Base-by-base conservation (phyloP, 805 yeast species). In the Ogataea pilisensis region DNA sequence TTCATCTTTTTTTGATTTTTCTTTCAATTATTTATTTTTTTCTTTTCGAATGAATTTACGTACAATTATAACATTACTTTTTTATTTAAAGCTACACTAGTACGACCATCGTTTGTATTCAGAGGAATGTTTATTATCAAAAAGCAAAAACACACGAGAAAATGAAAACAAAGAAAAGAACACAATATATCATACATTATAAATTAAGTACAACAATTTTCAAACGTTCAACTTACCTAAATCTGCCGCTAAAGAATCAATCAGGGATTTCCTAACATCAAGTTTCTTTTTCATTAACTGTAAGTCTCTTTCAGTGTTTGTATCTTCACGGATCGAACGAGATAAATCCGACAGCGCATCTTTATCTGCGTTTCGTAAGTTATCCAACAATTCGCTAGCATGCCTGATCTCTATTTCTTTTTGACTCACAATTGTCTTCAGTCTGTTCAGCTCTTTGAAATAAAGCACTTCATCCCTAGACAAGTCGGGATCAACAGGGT, bases 401-500 rank as follows among this genome's bases (percentile, higher is more conserved):
- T 44, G 38, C 7, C 39, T 32, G 24, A 47, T 31, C 6, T 53
- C 53, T 7, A 42, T 21, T 38, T 53, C 54, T 34, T 54, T 57
- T 17, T 45, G 47, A 8, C 37, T 20, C 2, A 51, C 47, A 24
- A 44, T 31, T 3, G 38, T 36, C 11, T 46, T 41, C 20, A 57
- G 25, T 16, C 41, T 29, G 35, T 60, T 53, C 37, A 62, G 42
- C 35, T 58, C 61, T 21, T 41, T 48, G 39, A 46, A 38, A 38
- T 49, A 58, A 1, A 36, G 33, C n/a, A 41, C 46, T 37, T 62
- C 66, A 17, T 52, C 55, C 30, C 43, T 51, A 1, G 63, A 54
- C 13, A 60, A 38, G 2, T 44, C 51, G 5, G 31, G 14, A 34
- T 51, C 52, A n/a, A 40, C 31, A 13, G 31, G 25, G 33, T 33